A percentile compares a stretch with the other conserved stretches of the same genome.
Conservation (phyloP, 176 grass and related monocot genomes). For the Elymus sibiricus region DNA sequence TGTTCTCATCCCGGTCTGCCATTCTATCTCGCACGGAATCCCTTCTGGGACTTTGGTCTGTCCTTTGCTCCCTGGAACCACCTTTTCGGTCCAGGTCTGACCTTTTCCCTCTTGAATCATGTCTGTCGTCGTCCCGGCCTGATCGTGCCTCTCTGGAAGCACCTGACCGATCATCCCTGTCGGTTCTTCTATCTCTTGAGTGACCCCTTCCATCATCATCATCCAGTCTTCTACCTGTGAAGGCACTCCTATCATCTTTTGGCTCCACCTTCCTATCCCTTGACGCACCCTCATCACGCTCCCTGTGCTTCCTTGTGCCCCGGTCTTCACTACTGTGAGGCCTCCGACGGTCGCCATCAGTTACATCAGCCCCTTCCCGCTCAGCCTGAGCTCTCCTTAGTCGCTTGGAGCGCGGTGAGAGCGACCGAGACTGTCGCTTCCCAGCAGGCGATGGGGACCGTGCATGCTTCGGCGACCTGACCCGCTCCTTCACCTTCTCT, state of each 20-base stretch:
- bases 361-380: slow-evolving; percentile 19
- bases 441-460: slow-evolving; percentile 20
- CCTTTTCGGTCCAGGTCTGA: slow-evolving; percentile 22
- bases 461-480: slow-evolving; percentile 36
- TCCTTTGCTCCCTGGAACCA: slow-evolving; percentile 39
- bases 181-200: slow-evolving; percentile 30
- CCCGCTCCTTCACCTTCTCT: slow-evolving; percentile 42
- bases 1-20: slow-evolving; percentile 26
- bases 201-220: slow-evolving; percentile 27
- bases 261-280: slow-evolving; percentile 25
- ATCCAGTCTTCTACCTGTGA: slow-evolving; percentile 9
- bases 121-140: slow-evolving; percentile 13
- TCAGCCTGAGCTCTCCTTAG: slow-evolving; percentile 46
- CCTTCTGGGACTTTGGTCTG: slow-evolving; percentile 24
- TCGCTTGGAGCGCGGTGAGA: slow-evolving; percentile 49
- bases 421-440: slow-evolving; percentile 28
- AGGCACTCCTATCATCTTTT: slow-evolving; percentile 23
- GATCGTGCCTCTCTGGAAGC: slow-evolving; percentile 29
- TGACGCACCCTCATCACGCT: slow-evolving; percentile 17
- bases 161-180: slow-evolving; percentile 43
- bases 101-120: slow-evolving; percentile 41
- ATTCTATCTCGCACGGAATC: slow-evolving; percentile 34
- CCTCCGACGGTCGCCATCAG: slow-evolving; percentile 17
- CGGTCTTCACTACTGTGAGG: slow-evolving; percentile 27
- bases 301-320: slow-evolving; percentile 29